These are phyloP conservation scores for Grosmannia penicillata DNA, from an alignment of 2,329 filamentous ascomycete species.

Conservation along the genomic window DNA sequence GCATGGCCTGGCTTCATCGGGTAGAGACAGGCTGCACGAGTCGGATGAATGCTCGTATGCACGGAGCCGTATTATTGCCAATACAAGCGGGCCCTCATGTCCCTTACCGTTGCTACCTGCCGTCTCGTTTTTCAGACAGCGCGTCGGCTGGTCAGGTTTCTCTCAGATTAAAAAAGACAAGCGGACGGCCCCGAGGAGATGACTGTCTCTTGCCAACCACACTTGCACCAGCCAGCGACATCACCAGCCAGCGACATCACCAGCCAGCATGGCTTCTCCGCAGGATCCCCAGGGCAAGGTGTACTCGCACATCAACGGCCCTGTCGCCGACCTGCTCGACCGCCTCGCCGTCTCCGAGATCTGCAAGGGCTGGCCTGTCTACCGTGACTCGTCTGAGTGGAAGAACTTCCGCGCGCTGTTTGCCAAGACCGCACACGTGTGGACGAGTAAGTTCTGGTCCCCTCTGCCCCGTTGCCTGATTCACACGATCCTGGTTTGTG, in stretches of 20 bases:
- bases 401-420: constrained; percentile 35
- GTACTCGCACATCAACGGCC: constrained; percentile 31
- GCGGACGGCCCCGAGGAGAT: no score
- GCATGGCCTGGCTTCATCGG: no score
- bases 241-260: background rate
- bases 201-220: no score
- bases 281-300: constrained; percentile 16
- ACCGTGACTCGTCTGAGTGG: constrained; percentile 36
- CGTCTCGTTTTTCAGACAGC: no score
- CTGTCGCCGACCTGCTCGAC: constrained; percentile 23
- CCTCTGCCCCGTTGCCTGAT: background rate
- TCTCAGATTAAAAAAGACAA: no score
- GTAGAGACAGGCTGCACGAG: no score
- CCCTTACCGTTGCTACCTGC: no score
- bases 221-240: no score
- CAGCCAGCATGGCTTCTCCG: constrained; percentile 15
- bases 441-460: constrained; percentile 31
- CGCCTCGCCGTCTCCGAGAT: constrained; percentile 32
- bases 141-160: no score
- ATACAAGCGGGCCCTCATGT: no score
- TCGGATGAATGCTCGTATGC: no score
- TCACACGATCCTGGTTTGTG: background rate
- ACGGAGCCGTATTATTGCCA: no score
- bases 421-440: constrained; percentile 29
- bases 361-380: constrained; percentile 39